A percentile compares a stretch with the other conserved stretches of the same genome.
Evolutionary conservation across 257 asterid genomes (phyloP).

Genomic region (Nicotiana tomentosiformis): DNA sequence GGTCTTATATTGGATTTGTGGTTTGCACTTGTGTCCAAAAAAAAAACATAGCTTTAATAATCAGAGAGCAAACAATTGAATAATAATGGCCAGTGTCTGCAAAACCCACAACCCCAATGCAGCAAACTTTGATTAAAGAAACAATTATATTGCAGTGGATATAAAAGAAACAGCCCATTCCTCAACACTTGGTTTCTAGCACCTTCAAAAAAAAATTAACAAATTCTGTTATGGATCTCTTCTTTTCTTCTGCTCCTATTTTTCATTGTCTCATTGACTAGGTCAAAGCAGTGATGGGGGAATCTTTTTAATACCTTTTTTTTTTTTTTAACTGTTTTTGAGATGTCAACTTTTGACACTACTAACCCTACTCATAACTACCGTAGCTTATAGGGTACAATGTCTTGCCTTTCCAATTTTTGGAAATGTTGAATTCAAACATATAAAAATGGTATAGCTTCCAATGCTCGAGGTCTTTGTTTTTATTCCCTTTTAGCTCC

Average conservation of each 20-base stretch:
- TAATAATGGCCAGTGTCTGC: neutral
- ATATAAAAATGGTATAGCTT: slow-evolving; percentile 14
- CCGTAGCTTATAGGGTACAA: neutral
- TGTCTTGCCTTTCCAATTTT: neutral
- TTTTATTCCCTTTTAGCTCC: slow-evolving; percentile 6
- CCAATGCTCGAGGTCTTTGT: slow-evolving; percentile 47
- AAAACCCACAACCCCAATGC: slow-evolving; percentile 15
- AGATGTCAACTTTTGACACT: slow-evolving; percentile 25
- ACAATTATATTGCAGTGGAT: slow-evolving; percentile 7
- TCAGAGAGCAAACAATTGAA: neutral
- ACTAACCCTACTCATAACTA: slow-evolving; percentile 16
- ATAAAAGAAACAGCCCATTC: slow-evolving; percentile 40
- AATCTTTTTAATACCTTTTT: neutral
- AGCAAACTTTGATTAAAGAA: slow-evolving; percentile 28
- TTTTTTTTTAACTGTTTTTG: slow-evolving; percentile 13
- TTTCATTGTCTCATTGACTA: slow-evolving; percentile 17
- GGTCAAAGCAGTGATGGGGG: slow-evolving; percentile 21
- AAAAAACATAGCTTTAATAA: neutral
- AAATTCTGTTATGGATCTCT: slow-evolving; percentile 15
- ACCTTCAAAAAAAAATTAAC: slow-evolving; percentile 4
- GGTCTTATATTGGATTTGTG: neutral
- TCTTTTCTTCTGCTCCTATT: neutral
- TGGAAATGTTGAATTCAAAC: slow-evolving; percentile 16
- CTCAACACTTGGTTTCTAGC: slow-evolving; percentile 36
- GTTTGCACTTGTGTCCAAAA: neutral